Evolutionary conservation across 331 rosid species (phyloP), one percentile per base, ranked within the genome.

Genomic region (Malus hybrid): DNA sequence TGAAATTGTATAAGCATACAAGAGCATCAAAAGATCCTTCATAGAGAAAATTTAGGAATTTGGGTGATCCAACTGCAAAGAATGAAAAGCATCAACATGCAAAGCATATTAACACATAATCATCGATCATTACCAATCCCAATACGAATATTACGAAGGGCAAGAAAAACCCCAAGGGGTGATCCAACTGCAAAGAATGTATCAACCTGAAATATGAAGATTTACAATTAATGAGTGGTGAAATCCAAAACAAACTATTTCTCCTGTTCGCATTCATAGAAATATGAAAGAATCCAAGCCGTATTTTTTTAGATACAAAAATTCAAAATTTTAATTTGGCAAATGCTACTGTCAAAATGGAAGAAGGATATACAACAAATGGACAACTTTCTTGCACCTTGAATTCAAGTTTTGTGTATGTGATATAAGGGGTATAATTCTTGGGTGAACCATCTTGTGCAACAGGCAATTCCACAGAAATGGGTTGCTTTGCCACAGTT

Each of bases 181-280:
- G 99, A 95, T 78, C 99, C 99, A 85, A 92, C 98, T 15, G 97
- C 97, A 80, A 84, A 95, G 86, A 92, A 95, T 72, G 98, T 95
- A 82, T 95, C 99, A 67, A 95, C 99, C 99, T 95, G 87, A 60
- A 69, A 80, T 74, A 32, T 24, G 62, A 57, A 77, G 62, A 73
- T 71, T 67, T 76, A 46, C 80, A 59, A 18, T 76, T 77, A 67
- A 80, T 67, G 50, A 74, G 57, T 16, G 9, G 57, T 7, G 20
- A 52, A 52, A 44, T 44, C 50, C 50, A 44, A 44, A 44, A 44
- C 50, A 44, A 44, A 44, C 50, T 44, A 44, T 1, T 3, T 44
- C 50, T 44, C 15, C 50, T 44, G 50, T 11, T 11, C 11, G 50
- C 50, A 44, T 44, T 44, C 50, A 44, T 11, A 44, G 50, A 39